phyloP scores from a whole-genome alignment of 805 yeast genomes.

The Vanderwaltozyma verrucispora region DNA sequence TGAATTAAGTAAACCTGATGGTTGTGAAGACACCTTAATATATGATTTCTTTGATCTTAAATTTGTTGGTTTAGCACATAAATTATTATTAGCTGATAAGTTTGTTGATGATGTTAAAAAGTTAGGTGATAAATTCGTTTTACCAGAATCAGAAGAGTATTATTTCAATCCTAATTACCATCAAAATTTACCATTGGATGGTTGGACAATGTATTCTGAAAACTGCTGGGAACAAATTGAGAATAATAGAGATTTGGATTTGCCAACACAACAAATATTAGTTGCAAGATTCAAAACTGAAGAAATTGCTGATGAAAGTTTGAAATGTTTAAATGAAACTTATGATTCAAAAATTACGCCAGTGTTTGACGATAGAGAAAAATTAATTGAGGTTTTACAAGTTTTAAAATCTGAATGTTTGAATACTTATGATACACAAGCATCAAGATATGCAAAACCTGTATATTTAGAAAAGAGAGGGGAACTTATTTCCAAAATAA shows the following conservation, averaged over 20 bases:
- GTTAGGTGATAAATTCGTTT: slow-evolving; percentile 54
- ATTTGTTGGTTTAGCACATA: slow-evolving; percentile 78
- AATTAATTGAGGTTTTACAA: slow-evolving; percentile 35
- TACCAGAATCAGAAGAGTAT: slow-evolving; percentile 14
- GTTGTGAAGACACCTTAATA: slow-evolving; percentile 39
- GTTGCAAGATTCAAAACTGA: slow-evolving; percentile 94
- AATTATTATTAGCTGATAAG: slow-evolving; percentile 64
- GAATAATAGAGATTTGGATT: slow-evolving; percentile 82
- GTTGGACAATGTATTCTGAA: slow-evolving; percentile 87
- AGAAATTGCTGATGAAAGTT: slow-evolving; percentile 58
- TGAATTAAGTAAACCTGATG: slow-evolving; percentile 61
- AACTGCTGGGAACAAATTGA: slow-evolving; percentile 94
- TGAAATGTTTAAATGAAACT: slow-evolving; percentile 33
- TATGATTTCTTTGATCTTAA: slow-evolving; percentile 76
- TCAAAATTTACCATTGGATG: slow-evolving; percentile 73
- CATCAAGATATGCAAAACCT: slow-evolving; percentile 58
- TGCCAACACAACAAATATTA: slow-evolving; percentile 92
- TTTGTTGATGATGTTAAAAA: slow-evolving; percentile 49
- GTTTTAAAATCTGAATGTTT: slow-evolving; percentile 39
- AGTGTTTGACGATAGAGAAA: slow-evolving; percentile 18
- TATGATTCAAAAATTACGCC: slow-evolving; percentile 26
- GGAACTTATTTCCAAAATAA: slow-evolving; percentile 39
- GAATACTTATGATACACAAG: slow-evolving; percentile 51
- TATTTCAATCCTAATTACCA: slow-evolving; percentile 65
- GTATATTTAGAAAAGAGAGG: slow-evolving; percentile 59